phyloP scores from a whole-genome alignment of 306 rosid genomes.

The Medicago ruthenica region DNA sequence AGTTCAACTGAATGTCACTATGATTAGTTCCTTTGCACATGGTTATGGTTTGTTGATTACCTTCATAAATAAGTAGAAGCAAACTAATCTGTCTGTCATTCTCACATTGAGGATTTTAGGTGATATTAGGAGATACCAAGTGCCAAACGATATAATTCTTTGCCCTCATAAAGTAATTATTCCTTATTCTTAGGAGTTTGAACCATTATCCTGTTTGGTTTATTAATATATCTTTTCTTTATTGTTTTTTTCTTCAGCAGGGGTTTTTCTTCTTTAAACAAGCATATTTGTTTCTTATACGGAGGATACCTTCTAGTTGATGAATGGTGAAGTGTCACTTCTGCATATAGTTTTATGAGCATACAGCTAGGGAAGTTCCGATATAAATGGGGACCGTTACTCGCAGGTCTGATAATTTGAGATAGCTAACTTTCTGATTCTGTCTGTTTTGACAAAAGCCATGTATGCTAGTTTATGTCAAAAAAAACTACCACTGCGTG shows the following conservation, averaged over 20 bases:
- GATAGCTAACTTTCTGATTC: conserved; percentile 28
- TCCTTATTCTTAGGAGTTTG: conserved; percentile 29
- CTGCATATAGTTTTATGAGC: conserved; percentile 52
- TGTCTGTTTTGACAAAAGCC: conserved; percentile 15
- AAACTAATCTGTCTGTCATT: conserved; percentile 10
- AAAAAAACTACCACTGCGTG: conserved; percentile 36
- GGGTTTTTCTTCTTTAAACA: conserved; percentile 46
- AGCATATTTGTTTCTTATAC: conserved; percentile 38
- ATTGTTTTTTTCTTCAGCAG: conserved; percentile 46
- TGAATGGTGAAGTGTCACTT: conserved; percentile 54
- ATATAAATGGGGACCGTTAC: conserved; percentile 73
- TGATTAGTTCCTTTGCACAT: conserved; percentile 29
- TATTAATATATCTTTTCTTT: conserved; percentile 45
- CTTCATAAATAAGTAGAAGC: conserved; percentile 25
- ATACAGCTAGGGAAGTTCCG: conserved; percentile 51
- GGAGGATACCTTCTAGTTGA: conserved; percentile 49
- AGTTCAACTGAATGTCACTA: conserved; percentile 23
- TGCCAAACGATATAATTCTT: not conserved
- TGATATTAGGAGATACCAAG: conserved; percentile 15
- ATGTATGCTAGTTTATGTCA: conserved; percentile 28
- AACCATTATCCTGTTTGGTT: conserved; percentile 39
- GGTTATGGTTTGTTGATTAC: conserved; percentile 14
- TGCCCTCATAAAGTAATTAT: conserved; percentile 27
- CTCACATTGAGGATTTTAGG: conserved; percentile 28
- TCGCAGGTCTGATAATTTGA: conserved; percentile 68